These are phyloP conservation scores for Teratosphaeria destructans DNA, from an alignment of 2,329 filamentous ascomycete genomes.

Conservation along the genomic window DNA sequence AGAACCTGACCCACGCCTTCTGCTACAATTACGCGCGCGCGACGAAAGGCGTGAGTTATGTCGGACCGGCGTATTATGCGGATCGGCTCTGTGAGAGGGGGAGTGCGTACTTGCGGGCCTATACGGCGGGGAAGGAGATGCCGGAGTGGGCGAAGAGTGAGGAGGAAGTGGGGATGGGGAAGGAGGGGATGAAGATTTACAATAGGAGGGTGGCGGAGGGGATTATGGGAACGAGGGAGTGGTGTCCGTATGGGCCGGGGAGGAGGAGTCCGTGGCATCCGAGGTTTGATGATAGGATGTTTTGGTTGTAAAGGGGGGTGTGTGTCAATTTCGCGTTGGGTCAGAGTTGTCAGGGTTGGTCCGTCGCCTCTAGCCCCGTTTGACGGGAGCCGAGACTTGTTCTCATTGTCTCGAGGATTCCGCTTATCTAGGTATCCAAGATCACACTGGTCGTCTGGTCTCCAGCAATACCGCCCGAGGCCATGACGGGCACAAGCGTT, in stretches of 20 bases:
- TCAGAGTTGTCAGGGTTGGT: too few relatives aligned
- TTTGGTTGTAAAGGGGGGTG: constrained; percentile 6
- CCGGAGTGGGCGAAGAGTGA: not conserved
- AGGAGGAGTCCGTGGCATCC: constrained; percentile 10
- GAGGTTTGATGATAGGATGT: constrained; percentile 12
- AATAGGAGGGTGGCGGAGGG: not conserved
- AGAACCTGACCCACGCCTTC: constrained; percentile 18
- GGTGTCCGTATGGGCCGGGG: not conserved
- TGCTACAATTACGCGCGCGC: constrained; percentile 27
- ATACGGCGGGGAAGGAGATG: not conserved
- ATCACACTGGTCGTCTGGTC: too few relatives aligned
- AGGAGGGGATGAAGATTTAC: not conserved
- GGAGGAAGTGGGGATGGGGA: not conserved
- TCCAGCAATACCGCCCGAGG: too few relatives aligned
- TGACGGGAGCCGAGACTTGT: too few relatives aligned
- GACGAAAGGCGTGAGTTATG: constrained; percentile 26
- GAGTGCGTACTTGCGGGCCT: constrained; percentile 15
- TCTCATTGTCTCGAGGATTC: too few relatives aligned
- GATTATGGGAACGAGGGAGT: not conserved
- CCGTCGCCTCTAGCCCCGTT: too few relatives aligned
- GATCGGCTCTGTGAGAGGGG: constrained; percentile 31
- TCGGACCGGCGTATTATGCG: constrained; percentile 29
- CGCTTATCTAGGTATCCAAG: too few relatives aligned
- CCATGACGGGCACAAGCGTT: too few relatives aligned
- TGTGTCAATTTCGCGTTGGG: too few relatives aligned